Conservation (phyloP, 345 rosid species). For the Adansonia digitata region DNA sequence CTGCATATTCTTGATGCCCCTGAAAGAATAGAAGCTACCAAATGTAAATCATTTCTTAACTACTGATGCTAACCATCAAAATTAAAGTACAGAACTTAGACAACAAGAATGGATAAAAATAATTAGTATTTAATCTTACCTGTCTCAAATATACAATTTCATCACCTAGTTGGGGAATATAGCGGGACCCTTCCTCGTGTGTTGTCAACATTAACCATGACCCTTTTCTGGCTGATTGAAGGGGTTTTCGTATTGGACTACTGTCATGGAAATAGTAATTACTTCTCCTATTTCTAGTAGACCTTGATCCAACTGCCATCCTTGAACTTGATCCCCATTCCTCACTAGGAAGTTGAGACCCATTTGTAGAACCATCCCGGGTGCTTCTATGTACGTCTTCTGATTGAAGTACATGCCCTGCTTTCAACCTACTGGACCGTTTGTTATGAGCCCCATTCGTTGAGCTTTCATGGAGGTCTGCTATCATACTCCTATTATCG, state of each 20-base stretch:
- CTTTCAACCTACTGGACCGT: slow-evolving; percentile 32
- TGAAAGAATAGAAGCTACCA: slow-evolving; percentile 27
- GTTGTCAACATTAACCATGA: slow-evolving; percentile 82
- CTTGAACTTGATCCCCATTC: slow-evolving; percentile 69
- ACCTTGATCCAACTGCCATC: slow-evolving; percentile 61
- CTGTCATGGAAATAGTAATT: slow-evolving; percentile 53
- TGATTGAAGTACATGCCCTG: slow-evolving; percentile 30
- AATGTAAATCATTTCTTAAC: not conserved
- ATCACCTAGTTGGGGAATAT: slow-evolving; percentile 92
- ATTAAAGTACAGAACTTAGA: not conserved
- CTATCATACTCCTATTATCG: slow-evolving; percentile 28
- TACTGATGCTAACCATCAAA: not conserved
- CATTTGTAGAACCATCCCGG: slow-evolving; percentile 18
- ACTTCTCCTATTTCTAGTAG: slow-evolving; percentile 78
- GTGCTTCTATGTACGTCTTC: slow-evolving; percentile 25
- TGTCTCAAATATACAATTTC: slow-evolving; percentile 85
- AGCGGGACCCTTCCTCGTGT: slow-evolving; percentile 86
- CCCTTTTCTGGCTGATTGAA: slow-evolving; percentile 45
- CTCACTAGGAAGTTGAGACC: slow-evolving; percentile 44
- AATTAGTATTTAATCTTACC: slow-evolving; percentile 35
- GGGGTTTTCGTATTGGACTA: slow-evolving; percentile 48
- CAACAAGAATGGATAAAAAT: slow-evolving; percentile 14
- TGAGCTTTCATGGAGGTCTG: slow-evolving; percentile 34
- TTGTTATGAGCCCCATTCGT: slow-evolving; percentile 32
- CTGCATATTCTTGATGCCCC: slow-evolving; percentile 90